Evolutionary conservation across 345 rosid genomes (phyloP), one percentile per base, ranked within the genome.

Genomic region (Raphanus sativus): DNA sequence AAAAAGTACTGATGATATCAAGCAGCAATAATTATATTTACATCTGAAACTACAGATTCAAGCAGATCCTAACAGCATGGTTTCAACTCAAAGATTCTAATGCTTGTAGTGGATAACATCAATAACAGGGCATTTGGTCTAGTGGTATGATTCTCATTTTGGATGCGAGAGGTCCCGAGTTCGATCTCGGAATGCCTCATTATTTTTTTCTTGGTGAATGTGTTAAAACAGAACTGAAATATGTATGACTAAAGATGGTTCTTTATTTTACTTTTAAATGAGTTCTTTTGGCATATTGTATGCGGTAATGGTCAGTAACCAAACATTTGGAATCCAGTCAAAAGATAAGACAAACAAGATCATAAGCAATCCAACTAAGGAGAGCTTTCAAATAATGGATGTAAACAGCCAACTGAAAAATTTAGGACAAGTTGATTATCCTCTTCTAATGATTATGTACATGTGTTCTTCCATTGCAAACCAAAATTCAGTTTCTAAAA

Each of bases 141-240:
- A 88, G 89, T 88, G 89, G 77, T 84, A 88, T 86, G 92, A 87
- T 89, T 88, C 92, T 91, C 80, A 87, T 90, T 91, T 87, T 83
- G 90, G 93, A 90, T 86, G 92, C 85, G 85, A 93, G 89, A 87
- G 87, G 87, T 91, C 92, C 85, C 75, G 84, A 89, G 89, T 77
- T 71, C 76, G 62, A 77, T 77, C 76, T 71, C 81, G 81, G 81
- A 70, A 65, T 65, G 60, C 75, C 76, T 74, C 79, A 48, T 69
- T 62, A 63, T 50, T 56, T 13, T 54, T 54, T 52, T 52, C 9
- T 70, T 50, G 21, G 21, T 50, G 17, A 13, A 50, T 50, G 55
- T 50, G 7, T 50, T n/a, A 5, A 50, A 48, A 13, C 21, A 50
- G n/a, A 50, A 5, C 8, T 50, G 55, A 50, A n/a, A 13, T 15